These are phyloP conservation scores for Sporothrix variecibatus DNA, from an alignment of 2,329 filamentous ascomycete genomes.

Conservation along the genomic window DNA sequence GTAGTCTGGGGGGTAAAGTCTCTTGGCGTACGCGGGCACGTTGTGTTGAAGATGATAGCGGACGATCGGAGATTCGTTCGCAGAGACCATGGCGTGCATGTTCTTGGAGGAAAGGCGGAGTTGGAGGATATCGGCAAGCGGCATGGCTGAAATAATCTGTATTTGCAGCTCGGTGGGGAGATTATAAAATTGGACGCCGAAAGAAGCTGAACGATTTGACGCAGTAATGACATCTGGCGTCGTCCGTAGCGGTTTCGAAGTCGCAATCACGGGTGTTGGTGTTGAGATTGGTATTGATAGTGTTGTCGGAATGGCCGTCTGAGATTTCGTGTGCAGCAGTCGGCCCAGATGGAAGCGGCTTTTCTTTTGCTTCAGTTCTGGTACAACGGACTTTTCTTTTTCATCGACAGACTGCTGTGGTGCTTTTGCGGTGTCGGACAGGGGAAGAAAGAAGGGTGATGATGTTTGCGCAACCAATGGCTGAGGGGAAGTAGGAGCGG, in stretches of 20 bases:
- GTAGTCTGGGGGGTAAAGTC: constrained; percentile 59
- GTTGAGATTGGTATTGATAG: background rate
- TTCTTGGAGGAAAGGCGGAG: constrained; percentile 60
- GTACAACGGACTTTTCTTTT: constrained; percentile 30
- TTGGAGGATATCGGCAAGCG: constrained; percentile 61
- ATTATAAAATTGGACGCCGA: constrained; percentile 59
- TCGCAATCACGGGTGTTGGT: background rate
- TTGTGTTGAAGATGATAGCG: constrained; percentile 62
- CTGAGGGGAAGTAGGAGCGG: constrained; percentile 34
- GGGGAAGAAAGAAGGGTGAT: constrained; percentile 53
- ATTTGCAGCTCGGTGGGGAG: constrained; percentile 65
- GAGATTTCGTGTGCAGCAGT: constrained; percentile 29
- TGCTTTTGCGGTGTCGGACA: constrained; percentile 44
- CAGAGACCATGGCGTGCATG: constrained; percentile 60
- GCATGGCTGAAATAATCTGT: constrained; percentile 61
- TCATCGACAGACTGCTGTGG: constrained; percentile 37
- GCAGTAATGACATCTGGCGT: background rate
- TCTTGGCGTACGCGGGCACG: constrained; percentile 61
- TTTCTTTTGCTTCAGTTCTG: constrained; percentile 46
- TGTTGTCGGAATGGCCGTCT: background rate
- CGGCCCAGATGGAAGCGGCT: constrained; percentile 32
- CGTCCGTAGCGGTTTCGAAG: background rate
- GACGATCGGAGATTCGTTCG: constrained; percentile 63
- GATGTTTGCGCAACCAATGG: constrained; percentile 32
- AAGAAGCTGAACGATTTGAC: constrained; percentile 35